Conservation (phyloP, 495 filamentous ascomycete genomes). For the Xylaria castorea region DNA sequence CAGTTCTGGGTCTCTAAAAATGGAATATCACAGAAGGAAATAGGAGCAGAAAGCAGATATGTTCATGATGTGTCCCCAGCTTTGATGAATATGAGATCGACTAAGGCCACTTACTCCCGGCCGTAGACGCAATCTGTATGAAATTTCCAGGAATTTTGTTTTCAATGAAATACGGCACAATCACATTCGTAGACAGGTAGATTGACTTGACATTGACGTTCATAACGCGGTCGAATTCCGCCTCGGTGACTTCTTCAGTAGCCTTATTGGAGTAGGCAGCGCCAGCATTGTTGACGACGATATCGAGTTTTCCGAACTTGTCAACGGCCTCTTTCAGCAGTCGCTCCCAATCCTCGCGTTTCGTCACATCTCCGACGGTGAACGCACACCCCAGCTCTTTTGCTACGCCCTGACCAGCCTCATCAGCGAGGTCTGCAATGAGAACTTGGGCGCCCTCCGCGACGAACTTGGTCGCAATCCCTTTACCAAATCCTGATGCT, state of each 20-base stretch:
- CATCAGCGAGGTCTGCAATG: slow-evolving; percentile 64
- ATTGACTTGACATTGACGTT: slow-evolving; percentile 72
- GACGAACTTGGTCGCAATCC: slow-evolving; percentile 63
- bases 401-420: slow-evolving; percentile 57
- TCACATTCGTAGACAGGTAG: slow-evolving; percentile 59
- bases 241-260: slow-evolving; percentile 65
- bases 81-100: neutral
- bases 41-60: slow-evolving; percentile 61
- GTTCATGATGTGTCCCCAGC: slow-evolving; percentile 62
- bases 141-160: slow-evolving; percentile 65
- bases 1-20: neutral
- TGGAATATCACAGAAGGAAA: slow-evolving; percentile 52
- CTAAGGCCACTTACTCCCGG: slow-evolving; percentile 42
- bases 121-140: slow-evolving; percentile 72
- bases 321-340: slow-evolving; percentile 55
- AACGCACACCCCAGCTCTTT: slow-evolving; percentile 49
- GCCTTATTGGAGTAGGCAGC: slow-evolving; percentile 72
- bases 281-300: slow-evolving; percentile 75
- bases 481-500: slow-evolving; percentile 65
- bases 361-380: slow-evolving; percentile 59
- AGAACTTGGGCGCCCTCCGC: slow-evolving; percentile 65
- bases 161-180: slow-evolving; percentile 62
- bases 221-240: slow-evolving; percentile 71
- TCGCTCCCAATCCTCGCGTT: slow-evolving; percentile 55
- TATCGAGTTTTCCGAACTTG: slow-evolving; percentile 60